Evolutionary conservation across 2,329 filamentous ascomycete genomes (phyloP), one percentile per base, ranked within the genome.

Genomic region (Neophaeococcomyces mojaviensis): DNA sequence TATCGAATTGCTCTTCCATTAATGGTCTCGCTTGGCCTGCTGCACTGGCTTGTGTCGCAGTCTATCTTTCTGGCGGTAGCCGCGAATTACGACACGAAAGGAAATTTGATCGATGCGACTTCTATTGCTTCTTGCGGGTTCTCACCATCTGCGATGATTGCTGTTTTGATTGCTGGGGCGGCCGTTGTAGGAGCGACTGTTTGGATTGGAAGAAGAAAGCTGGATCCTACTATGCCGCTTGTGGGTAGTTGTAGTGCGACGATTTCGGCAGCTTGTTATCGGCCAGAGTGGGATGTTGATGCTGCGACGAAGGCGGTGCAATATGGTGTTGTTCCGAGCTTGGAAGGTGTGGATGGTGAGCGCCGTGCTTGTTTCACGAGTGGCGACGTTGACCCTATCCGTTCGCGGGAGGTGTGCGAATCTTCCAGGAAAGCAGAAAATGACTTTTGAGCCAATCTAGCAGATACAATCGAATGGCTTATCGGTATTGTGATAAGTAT

Each of bases 21-120:
- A 0, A 52, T 68, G 13, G 24, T 49, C 0, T 8, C 55, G 0
- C 65, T 62, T 1, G 58, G 53, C 0, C 7, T 61, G 0, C 48
- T 72, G 2, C 69, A 72, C 45, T 73, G 68, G 68, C 53, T 72
- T 0, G 55, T 69, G 4, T 72, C 69, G 0, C 64, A 71, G 36
- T 59, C 59, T n/a, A 45, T 72, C 4, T 73, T 70, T 52, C 49
- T 73, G 2, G 62, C 64, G 1, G 54, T 57, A 1, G 56, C 69
- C 12, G 55, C 60, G 4, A 49, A 49, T 12, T 61, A 59, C 37
- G 34, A 39, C 19, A n/a, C 37, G 2, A 13, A 33, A n/a, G 52
- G 48, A 2, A 26, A 20, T 8, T 26, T 53, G 24, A 18, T 37
- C 18, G 39, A 47, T 34, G 24, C 46, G 6, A 33, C 46, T 15